phyloP scores from a whole-genome alignment of 1,284 basidiomycete species.

The Ceratobasidium theobromae region DNA sequence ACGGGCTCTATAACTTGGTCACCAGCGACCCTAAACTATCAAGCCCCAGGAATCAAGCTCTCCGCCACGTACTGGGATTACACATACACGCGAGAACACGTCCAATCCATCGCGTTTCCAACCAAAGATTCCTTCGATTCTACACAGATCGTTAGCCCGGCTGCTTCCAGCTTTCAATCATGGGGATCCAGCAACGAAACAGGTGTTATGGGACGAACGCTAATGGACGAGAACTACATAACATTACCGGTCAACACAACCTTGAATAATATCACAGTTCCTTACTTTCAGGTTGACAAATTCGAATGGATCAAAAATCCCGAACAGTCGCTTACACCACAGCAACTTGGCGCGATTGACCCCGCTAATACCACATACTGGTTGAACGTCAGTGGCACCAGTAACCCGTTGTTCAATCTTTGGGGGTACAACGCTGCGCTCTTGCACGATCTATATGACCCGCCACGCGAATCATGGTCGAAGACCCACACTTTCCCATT shows the following conservation, averaged over 20 bases:
- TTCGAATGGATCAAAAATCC: conserved; percentile 3
- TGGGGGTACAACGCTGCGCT: background rate
- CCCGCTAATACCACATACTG: background rate
- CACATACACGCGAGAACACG: too few relatives aligned
- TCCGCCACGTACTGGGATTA: background rate
- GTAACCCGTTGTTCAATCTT: background rate
- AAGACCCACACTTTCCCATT: background rate
- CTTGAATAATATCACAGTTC: background rate
- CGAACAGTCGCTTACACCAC: background rate
- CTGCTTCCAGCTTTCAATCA: background rate
- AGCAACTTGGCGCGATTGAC: background rate
- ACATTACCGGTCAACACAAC: conserved; percentile 7
- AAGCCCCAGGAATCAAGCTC: background rate
- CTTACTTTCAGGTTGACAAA: background rate
- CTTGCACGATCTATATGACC: background rate
- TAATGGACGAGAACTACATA: background rate
- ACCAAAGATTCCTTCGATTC: too few relatives aligned
- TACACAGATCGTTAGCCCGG: background rate
- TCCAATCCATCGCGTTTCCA: too few relatives aligned
- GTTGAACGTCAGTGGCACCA: background rate
- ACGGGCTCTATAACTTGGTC: conserved; percentile 10
- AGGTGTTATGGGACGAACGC: background rate
- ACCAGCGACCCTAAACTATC: background rate
- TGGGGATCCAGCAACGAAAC: background rate
- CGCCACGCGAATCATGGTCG: background rate